phyloP scores from a whole-genome alignment of 371 early-diverging fungal species.

The Batkoa obscura region DNA sequence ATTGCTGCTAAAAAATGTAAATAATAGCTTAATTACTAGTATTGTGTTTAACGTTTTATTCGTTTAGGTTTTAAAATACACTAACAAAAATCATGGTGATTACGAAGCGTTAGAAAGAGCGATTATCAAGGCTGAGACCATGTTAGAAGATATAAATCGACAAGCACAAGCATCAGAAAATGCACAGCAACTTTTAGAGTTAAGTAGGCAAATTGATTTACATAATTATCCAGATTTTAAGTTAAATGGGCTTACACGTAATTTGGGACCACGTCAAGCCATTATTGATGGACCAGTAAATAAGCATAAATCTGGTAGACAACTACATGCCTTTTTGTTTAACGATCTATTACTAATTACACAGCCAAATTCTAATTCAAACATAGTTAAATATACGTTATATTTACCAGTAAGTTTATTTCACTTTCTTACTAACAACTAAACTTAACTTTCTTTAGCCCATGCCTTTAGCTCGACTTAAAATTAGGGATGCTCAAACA shows the following conservation, averaged over 20 bases:
- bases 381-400: not conserved
- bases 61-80: slow-evolving; percentile 54
- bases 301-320: slow-evolving; percentile 69
- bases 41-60: not conserved
- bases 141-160: slow-evolving; percentile 57
- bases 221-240: slow-evolving; percentile 39
- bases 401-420: not conserved
- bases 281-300: slow-evolving; percentile 60
- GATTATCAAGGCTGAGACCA: slow-evolving; percentile 38
- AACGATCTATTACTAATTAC: slow-evolving; percentile 64
- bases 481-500: slow-evolving; percentile 1
- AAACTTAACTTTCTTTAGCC: not conserved
- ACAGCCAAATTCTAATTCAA: not conserved
- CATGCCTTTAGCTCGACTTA: not conserved
- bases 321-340: slow-evolving; percentile 66
- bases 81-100: slow-evolving; percentile 59
- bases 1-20: slow-evolving; percentile 59
- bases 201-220: slow-evolving; percentile 45
- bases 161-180: slow-evolving; percentile 56
- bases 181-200: slow-evolving; percentile 43
- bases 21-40: not conserved
- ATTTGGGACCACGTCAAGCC: slow-evolving; percentile 42
- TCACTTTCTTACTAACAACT: not conserved
- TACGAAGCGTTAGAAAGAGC: slow-evolving; percentile 47
- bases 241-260: slow-evolving; percentile 32